Percentiles rank a stretch among this genome's conserved stretches.
These are phyloP conservation scores for Aspergillus felis DNA, from an alignment of 2,329 filamentous ascomycete species.

Conservation along the genomic window DNA sequence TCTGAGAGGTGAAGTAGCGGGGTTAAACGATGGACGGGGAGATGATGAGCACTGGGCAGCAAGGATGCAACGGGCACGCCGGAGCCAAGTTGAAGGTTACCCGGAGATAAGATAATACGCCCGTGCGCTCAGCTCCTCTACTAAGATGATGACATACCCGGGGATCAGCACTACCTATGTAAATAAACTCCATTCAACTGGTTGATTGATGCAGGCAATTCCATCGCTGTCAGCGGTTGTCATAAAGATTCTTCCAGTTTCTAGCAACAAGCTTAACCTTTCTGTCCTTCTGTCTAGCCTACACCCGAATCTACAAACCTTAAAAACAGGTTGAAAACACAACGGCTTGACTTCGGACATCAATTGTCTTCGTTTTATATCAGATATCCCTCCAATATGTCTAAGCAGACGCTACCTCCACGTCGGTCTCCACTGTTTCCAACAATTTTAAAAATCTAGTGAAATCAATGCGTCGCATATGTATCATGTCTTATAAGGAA, in stretches of 20 bases:
- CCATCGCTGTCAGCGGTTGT: no score
- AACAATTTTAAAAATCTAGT: neutral
- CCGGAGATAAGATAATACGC: constrained; percentile 32
- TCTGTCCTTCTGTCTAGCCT: neutral
- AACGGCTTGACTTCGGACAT: neutral
- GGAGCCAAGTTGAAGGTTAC: constrained; percentile 12
- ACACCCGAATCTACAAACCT: neutral
- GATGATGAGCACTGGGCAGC: constrained; percentile 3
- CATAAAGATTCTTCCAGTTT: no score
- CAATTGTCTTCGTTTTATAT: neutral
- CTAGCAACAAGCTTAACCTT: no score
- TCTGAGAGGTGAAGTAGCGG: constrained; percentile 2
- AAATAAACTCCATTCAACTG: neutral
- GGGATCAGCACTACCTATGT: neutral
- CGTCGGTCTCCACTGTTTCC: neutral
- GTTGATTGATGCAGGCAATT: no score
- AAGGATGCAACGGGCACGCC: constrained; percentile 7
- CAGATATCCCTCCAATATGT: neutral
- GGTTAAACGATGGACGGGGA: neutral
- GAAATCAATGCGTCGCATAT: neutral
- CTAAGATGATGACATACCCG: neutral
- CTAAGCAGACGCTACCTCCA: neutral
- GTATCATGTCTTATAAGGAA: neutral
- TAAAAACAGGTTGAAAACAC: neutral
- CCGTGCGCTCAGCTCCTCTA: constrained; percentile 1